A percentile compares a stretch with the other conserved stretches of the same genome.
Conservation (phyloP, 257 asterid genomes). For the Capsicum pubescens region DNA sequence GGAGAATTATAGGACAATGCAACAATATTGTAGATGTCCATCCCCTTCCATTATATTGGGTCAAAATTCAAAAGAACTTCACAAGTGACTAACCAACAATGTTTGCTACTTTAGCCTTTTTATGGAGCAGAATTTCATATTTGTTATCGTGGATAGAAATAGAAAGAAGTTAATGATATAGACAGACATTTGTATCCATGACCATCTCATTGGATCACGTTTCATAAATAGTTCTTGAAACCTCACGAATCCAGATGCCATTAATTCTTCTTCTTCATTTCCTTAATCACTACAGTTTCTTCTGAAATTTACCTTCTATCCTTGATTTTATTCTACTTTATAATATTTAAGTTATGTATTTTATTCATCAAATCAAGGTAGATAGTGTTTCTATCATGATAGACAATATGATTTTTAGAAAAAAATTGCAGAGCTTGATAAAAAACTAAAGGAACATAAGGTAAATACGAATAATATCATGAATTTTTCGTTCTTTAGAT, state of each 20-base stretch:
- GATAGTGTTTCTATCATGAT: too few relatives aligned
- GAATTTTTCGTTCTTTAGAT: too few relatives aligned
- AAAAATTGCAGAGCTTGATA: too few relatives aligned
- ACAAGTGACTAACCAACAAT: not conserved
- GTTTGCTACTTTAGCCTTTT: slow-evolving; percentile 1
- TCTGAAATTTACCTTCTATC: not conserved
- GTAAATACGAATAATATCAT: too few relatives aligned
- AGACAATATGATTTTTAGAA: too few relatives aligned
- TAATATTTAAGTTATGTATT: too few relatives aligned
- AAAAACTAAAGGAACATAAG: too few relatives aligned
- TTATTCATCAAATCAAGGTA: too few relatives aligned
- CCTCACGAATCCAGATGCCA: not conserved
- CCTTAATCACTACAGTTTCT: not conserved
- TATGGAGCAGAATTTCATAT: not conserved
- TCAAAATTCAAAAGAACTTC: not conserved
- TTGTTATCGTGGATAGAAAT: not conserved
- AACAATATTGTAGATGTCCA: too few relatives aligned
- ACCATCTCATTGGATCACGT: not conserved
- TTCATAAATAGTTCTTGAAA: not conserved
- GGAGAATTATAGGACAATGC: too few relatives aligned
- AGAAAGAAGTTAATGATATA: not conserved
- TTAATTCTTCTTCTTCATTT: not conserved
- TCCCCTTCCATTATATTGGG: not conserved
- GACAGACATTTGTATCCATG: slow-evolving; percentile 3
- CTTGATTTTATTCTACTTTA: too few relatives aligned